Evolutionary conservation across 768 basidiomycete species (phyloP).

Genomic region (Mycena galopus): DNA sequence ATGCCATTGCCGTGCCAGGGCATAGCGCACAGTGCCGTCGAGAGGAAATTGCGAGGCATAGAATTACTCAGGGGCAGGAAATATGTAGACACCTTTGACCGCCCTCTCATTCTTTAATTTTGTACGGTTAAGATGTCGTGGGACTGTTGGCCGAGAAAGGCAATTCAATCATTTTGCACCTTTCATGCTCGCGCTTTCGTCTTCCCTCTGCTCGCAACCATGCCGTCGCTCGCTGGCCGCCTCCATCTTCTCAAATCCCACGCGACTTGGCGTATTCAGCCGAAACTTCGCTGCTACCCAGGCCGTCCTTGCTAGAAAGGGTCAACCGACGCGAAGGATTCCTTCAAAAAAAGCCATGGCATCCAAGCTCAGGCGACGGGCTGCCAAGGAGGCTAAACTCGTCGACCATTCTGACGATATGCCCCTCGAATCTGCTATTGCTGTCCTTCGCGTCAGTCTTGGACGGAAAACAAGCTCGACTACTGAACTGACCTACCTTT

Average conservation of each 20-base stretch:
- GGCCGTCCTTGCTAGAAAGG: conserved; percentile 60
- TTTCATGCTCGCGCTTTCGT: conserved; percentile 26
- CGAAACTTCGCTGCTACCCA: conserved; percentile 69
- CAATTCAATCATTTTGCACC: background rate
- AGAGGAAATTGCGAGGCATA: too few relatives aligned
- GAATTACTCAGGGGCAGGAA: too few relatives aligned
- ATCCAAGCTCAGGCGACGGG: conserved; percentile 72
- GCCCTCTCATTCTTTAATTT: too few relatives aligned
- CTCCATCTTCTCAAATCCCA: conserved; percentile 3
- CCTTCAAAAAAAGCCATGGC: conserved; percentile 80
- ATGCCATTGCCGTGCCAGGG: too few relatives aligned
- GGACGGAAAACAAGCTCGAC: conserved; percentile 6
- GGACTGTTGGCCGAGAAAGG: background rate
- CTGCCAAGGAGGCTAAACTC: conserved; percentile 64
- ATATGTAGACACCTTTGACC: too few relatives aligned
- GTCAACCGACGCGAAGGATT: conserved; percentile 63
- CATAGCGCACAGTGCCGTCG: too few relatives aligned
- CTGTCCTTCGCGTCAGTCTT: conserved; percentile 74
- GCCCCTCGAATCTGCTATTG: conserved; percentile 73
- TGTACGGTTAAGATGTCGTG: too few relatives aligned
- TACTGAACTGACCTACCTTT: background rate
- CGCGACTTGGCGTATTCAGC: conserved; percentile 1
- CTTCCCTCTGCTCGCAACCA: conserved; percentile 19
- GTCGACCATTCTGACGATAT: conserved; percentile 77
- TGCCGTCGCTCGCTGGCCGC: conserved; percentile 26